A percentile compares a stretch with the other conserved stretches of the same genome.
Evolutionary conservation across 2,329 filamentous ascomycete species (phyloP).

Genomic region (Ophiostoma ips): DNA sequence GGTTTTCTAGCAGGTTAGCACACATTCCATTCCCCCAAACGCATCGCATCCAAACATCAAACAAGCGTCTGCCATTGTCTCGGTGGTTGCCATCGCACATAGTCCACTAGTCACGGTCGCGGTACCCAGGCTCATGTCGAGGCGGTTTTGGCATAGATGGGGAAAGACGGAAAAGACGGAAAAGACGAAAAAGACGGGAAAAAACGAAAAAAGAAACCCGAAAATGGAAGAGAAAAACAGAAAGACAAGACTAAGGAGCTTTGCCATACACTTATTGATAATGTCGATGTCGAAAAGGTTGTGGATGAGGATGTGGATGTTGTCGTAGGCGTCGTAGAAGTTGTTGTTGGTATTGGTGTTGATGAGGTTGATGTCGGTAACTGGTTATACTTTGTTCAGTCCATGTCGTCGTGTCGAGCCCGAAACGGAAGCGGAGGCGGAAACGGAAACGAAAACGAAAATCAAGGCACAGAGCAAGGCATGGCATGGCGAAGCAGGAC

Average conservation of each 20-base stretch:
- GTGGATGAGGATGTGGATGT: background rate
- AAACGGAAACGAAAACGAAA: background rate
- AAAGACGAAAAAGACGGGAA: slow-evolving; percentile 5
- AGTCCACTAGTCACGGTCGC: too few species aligned
- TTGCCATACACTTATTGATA: slow-evolving; percentile 12
- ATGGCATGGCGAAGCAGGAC: background rate
- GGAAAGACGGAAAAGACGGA: too few species aligned
- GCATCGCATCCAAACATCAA: too few species aligned
- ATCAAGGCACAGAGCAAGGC: background rate
- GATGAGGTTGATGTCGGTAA: slow-evolving; percentile 3
- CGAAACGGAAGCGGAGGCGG: too few species aligned
- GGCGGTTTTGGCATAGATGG: too few species aligned
- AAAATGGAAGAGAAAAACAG: background rate
- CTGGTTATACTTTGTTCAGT: slow-evolving; percentile 9
- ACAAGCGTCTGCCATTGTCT: background rate
- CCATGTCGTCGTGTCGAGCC: background rate
- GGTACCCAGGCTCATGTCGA: background rate
- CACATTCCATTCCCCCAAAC: too few species aligned
- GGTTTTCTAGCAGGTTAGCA: slow-evolving; percentile 3
- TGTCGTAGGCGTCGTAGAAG: background rate
- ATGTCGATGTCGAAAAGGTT: background rate
- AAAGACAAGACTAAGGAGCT: background rate
- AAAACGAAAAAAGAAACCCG: slow-evolving; percentile 4
- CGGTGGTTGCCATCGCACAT: background rate
- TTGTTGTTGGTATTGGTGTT: slow-evolving; percentile 1